These are phyloP conservation scores for Yamadazyma nakazawae DNA, from an alignment of 805 yeast species.

Conservation along the genomic window DNA sequence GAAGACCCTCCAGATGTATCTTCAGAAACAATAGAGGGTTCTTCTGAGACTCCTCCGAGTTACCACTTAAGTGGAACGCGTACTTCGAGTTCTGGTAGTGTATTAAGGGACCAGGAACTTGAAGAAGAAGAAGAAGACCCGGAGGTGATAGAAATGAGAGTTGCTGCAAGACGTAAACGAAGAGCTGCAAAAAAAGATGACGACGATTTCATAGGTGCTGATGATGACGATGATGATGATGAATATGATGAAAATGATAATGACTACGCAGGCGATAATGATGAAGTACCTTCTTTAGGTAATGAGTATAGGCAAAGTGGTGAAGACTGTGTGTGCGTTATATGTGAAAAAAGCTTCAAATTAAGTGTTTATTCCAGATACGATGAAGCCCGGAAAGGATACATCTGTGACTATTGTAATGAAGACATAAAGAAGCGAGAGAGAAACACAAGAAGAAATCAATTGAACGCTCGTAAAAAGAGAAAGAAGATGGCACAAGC, in stretches of 20 bases:
- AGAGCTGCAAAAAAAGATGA: constrained; percentile 32
- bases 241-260: constrained; percentile 34
- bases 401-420: constrained; percentile 63
- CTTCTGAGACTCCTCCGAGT: background rate
- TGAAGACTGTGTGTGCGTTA: constrained; percentile 58
- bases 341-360: constrained; percentile 56
- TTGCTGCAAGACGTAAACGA: constrained; percentile 30
- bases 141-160: constrained; percentile 26
- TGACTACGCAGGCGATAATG: constrained; percentile 23
- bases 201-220: constrained; percentile 13
- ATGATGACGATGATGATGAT: constrained; percentile 27
- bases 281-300: constrained; percentile 22
- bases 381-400: constrained; percentile 53
- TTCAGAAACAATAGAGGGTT: background rate
- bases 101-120: constrained; percentile 2
- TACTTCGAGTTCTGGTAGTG: background rate
- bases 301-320: constrained; percentile 35
- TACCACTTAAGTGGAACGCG: background rate
- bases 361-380: constrained; percentile 65
- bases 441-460: constrained; percentile 46
- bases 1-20: background rate
- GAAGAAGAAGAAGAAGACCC: constrained; percentile 20
- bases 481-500: constrained; percentile 83
- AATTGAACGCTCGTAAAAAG: constrained; percentile 63
- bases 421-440: constrained; percentile 38